phyloP scores from a whole-genome alignment of 371 early-diverging fungal species.

The Mortierella polycephala region DNA sequence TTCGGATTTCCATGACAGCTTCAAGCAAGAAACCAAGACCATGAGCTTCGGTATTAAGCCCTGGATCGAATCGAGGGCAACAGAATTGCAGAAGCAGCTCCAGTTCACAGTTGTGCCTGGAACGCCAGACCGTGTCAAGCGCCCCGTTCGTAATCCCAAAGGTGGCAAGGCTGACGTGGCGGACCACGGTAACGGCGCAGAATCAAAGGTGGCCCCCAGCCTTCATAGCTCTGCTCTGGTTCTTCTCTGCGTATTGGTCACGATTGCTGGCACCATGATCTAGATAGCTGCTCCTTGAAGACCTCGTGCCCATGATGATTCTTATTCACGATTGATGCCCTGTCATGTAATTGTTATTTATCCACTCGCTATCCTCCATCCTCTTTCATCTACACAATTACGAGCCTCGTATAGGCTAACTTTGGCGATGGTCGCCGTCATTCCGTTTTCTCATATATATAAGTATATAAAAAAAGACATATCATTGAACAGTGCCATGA shows the following conservation, averaged over 20 bases:
- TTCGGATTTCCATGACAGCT: constrained; percentile 11
- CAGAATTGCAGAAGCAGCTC: constrained; percentile 7
- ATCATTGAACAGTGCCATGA: too few species aligned
- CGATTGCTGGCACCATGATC: too few species aligned
- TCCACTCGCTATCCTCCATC: too few species aligned
- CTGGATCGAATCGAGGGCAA: constrained; percentile 14
- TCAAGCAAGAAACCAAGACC: constrained; percentile 2
- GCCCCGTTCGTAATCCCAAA: not conserved
- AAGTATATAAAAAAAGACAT: too few species aligned
- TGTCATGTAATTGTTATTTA: too few species aligned
- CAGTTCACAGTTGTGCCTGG: constrained; percentile 14
- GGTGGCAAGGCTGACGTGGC: constrained; percentile 6
- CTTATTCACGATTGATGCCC: too few species aligned
- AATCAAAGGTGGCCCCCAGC: not conserved
- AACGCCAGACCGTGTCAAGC: constrained; percentile 13
- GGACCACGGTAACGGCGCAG: not conserved
- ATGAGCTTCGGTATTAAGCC: constrained; percentile 50
- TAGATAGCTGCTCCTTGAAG: too few species aligned
- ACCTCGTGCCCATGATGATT: too few species aligned
- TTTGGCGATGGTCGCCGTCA: too few species aligned
- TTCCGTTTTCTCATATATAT: too few species aligned
- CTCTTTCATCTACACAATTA: too few species aligned
- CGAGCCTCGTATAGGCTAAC: too few species aligned
- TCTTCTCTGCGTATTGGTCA: not conserved
- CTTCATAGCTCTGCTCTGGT: not conserved